Conservation (phyloP, 208 protist species). For the Acanthamoeba sp. region DNA sequence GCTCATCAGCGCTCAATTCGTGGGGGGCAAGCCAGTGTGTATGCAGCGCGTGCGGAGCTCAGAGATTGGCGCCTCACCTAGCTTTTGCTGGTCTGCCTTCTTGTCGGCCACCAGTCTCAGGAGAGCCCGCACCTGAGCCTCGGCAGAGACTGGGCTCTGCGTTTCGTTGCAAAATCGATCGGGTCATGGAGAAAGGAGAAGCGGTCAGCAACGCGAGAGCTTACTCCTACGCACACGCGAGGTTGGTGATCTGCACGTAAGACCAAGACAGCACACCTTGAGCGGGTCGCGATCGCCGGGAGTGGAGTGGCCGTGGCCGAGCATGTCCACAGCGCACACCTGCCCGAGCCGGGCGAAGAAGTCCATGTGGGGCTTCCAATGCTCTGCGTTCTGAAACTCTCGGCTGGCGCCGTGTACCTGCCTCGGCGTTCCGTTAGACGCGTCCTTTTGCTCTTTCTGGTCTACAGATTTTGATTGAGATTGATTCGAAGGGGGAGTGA, state of each 20-base stretch:
- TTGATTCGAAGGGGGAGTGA: not conserved
- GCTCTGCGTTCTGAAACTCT: constrained; percentile 61
- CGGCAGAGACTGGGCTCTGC: not conserved
- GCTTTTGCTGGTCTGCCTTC: not conserved
- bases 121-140: constrained; percentile 6
- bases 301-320: constrained; percentile 53
- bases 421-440: not conserved
- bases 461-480: not conserved
- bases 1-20: too few relatives aligned
- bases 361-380: constrained; percentile 58
- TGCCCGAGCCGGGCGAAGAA: constrained; percentile 44
- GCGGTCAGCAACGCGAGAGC: too few relatives aligned
- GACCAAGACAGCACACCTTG: not conserved
- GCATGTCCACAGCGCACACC: constrained; percentile 60
- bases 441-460: not conserved
- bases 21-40: not conserved
- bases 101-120: not conserved
- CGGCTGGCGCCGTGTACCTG: constrained; percentile 67
- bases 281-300: not conserved
- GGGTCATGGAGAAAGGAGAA: too few relatives aligned
- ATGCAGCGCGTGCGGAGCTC: not conserved
- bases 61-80: too few relatives aligned
- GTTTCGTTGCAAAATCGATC: too few relatives aligned
- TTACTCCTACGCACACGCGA: too few relatives aligned
- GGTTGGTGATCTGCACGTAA: too few relatives aligned